phyloP scores from a whole-genome alignment of 2,329 filamentous ascomycete species.

The Aspergillus fumigatus region DNA sequence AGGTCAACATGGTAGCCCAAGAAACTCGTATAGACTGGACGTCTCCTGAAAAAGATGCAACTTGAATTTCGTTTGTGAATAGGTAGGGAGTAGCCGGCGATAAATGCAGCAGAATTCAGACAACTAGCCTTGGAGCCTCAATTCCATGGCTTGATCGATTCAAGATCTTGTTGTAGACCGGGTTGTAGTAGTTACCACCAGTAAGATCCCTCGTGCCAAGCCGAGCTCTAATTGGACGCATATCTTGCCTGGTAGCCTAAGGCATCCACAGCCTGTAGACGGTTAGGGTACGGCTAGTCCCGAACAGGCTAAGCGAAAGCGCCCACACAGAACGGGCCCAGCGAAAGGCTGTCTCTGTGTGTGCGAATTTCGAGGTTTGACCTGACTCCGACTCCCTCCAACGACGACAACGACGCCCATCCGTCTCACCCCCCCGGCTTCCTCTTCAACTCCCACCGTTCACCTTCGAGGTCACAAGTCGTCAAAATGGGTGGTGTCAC shows the following conservation, averaged over 20 bases:
- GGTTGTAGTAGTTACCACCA: background rate
- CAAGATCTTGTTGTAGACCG: background rate
- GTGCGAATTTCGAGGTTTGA: constrained; percentile 34
- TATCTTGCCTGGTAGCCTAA: constrained; percentile 7
- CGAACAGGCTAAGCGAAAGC: constrained; percentile 39
- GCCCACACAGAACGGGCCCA: constrained; percentile 34
- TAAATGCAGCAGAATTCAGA: too few species aligned
- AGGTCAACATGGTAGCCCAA: too few species aligned
- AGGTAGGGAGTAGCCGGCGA: too few species aligned
- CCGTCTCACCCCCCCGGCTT: constrained; percentile 29
- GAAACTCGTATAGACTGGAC: too few species aligned
- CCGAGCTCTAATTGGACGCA: background rate
- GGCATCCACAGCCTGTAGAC: constrained; percentile 2
- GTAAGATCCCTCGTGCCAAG: background rate
- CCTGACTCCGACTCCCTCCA: constrained; percentile 24
- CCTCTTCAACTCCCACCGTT: constrained; percentile 28
- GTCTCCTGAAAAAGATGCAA: too few species aligned
- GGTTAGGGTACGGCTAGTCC: constrained; percentile 40
- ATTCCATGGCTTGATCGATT: too few species aligned
- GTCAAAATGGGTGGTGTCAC: constrained; percentile 64
- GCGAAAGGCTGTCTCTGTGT: constrained; percentile 21
- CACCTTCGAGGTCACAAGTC: constrained; percentile 30
- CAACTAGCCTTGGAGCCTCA: too few species aligned
- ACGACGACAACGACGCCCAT: constrained; percentile 39
- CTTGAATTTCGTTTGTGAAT: too few species aligned